These are phyloP conservation scores for Pilasporangium apinafurcum DNA, from an alignment of 352 stramenopile genomes.

Conservation along the genomic window DNA sequence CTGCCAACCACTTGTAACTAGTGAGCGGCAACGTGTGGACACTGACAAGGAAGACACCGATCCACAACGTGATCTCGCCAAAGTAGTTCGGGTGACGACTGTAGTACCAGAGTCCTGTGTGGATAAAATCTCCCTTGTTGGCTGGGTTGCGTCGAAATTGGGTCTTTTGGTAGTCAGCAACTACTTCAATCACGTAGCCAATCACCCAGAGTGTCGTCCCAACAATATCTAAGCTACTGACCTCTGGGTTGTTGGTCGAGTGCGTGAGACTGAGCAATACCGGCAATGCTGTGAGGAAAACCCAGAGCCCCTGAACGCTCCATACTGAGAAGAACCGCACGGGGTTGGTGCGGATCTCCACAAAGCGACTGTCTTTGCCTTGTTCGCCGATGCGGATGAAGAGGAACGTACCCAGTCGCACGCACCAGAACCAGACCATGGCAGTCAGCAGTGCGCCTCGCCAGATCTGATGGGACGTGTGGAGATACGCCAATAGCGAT, in stretches of 20 bases:
- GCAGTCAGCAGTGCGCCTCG: slow-evolving; percentile 45
- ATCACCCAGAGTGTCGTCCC: slow-evolving; percentile 32
- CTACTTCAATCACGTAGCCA: slow-evolving; percentile 48
- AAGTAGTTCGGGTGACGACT: slow-evolving; percentile 92
- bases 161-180: slow-evolving; percentile 53
- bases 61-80: slow-evolving; percentile 90
- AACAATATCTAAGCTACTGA: slow-evolving; percentile 34
- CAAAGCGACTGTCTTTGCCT: slow-evolving; percentile 73
- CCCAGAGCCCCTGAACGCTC: slow-evolving; percentile 82
- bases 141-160: slow-evolving; percentile 30
- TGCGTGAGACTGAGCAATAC: slow-evolving; percentile 52
- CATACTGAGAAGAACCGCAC: slow-evolving; percentile 72
- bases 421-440: slow-evolving; percentile 75
- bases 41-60: slow-evolving; percentile 45
- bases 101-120: slow-evolving; percentile 77
- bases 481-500: slow-evolving; percentile 33
- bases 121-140: slow-evolving; percentile 63
- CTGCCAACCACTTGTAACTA: slow-evolving; percentile 26
- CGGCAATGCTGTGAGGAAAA: slow-evolving; percentile 64
- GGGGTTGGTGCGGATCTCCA: slow-evolving; percentile 50
- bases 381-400: slow-evolving; percentile 60
- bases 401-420: slow-evolving; percentile 75
- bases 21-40: slow-evolving; percentile 34
- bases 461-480: slow-evolving; percentile 21
- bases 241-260: slow-evolving; percentile 7